phyloP scores from a whole-genome alignment of 1,284 basidiomycete genomes.

The Singerocomus inundabilis region DNA sequence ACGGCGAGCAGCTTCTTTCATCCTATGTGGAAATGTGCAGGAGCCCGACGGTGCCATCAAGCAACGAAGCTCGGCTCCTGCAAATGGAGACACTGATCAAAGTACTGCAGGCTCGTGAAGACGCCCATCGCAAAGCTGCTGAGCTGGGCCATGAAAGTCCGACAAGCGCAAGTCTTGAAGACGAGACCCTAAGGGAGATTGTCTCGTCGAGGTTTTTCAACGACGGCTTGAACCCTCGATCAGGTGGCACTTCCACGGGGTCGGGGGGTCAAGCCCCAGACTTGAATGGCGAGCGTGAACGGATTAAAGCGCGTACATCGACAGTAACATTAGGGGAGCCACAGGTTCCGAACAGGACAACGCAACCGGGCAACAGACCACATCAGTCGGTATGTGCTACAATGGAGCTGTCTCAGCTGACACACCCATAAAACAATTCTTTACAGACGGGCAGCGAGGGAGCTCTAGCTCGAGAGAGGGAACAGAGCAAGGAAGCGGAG shows the following conservation, averaged over 20 bases:
- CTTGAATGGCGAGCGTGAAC: slow-evolving; percentile 6
- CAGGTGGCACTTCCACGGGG: slow-evolving; percentile 20
- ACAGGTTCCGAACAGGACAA: slow-evolving; percentile 11
- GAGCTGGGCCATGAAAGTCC: slow-evolving; percentile 42
- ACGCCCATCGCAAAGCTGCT: slow-evolving; percentile 42
- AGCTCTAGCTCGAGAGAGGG: background rate
- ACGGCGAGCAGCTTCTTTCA: slow-evolving; percentile 32
- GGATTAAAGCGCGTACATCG: background rate
- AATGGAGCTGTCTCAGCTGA: background rate
- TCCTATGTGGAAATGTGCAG: slow-evolving; percentile 39
- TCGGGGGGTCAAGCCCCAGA: slow-evolving; percentile 21
- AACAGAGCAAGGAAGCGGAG: background rate
- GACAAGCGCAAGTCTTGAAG: slow-evolving; percentile 36
- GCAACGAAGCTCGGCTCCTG: slow-evolving; percentile 54
- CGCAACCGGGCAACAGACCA: background rate
- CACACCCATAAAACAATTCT: background rate
- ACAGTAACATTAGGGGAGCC: slow-evolving; percentile 15
- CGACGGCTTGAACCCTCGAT: slow-evolving; percentile 13
- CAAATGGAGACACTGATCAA: slow-evolving; percentile 58
- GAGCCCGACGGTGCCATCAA: slow-evolving; percentile 47
- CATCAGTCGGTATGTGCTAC: slow-evolving; percentile 5
- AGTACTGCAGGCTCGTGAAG: slow-evolving; percentile 58
- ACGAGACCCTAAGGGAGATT: slow-evolving; percentile 38
- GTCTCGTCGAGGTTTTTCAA: slow-evolving; percentile 25
- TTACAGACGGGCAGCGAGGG: background rate